These are phyloP conservation scores for Hypoxylon sp. DNA, from an alignment of 2,329 filamentous ascomycete species.

Conservation along the genomic window DNA sequence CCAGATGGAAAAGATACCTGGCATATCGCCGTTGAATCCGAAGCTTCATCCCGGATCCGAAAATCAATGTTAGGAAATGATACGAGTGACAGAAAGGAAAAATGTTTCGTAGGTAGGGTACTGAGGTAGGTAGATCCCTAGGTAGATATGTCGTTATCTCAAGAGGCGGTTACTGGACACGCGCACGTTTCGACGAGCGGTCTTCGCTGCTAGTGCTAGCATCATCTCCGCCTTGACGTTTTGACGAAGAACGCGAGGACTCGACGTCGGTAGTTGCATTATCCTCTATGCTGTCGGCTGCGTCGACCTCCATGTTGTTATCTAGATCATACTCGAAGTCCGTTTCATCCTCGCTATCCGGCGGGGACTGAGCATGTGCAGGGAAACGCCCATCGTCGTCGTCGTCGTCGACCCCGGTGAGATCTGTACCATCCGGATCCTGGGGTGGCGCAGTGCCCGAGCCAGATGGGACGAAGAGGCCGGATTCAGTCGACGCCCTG, in stretches of 20 bases:
- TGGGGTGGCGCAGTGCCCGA: not conserved
- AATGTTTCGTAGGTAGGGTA: too few relatives aligned
- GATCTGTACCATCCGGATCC: not conserved
- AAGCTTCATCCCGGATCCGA: too few relatives aligned
- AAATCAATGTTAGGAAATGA: too few relatives aligned
- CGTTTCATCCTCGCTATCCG: conserved; percentile 1
- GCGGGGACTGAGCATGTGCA: conserved; percentile 5
- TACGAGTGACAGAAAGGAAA: too few relatives aligned
- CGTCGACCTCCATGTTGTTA: too few relatives aligned
- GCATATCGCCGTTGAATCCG: too few relatives aligned
- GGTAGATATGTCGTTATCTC: not conserved
- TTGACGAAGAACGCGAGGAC: not conserved
- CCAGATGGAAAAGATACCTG: too few relatives aligned
- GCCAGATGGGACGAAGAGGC: not conserved
- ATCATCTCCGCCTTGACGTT: not conserved
- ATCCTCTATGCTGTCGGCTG: too few relatives aligned
- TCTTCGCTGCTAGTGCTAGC: not conserved
- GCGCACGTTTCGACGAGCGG: conserved; percentile 1
- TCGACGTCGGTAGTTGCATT: too few relatives aligned
- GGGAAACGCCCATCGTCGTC: conserved; percentile 1
- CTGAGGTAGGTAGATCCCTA: not conserved
- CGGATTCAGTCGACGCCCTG: not conserved
- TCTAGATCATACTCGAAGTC: too few relatives aligned
- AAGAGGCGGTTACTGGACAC: too few relatives aligned
- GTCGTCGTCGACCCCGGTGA: conserved; percentile 2